Evolutionary conservation across 306 rosid genomes (phyloP).

Genomic region (Urtica urens): DNA sequence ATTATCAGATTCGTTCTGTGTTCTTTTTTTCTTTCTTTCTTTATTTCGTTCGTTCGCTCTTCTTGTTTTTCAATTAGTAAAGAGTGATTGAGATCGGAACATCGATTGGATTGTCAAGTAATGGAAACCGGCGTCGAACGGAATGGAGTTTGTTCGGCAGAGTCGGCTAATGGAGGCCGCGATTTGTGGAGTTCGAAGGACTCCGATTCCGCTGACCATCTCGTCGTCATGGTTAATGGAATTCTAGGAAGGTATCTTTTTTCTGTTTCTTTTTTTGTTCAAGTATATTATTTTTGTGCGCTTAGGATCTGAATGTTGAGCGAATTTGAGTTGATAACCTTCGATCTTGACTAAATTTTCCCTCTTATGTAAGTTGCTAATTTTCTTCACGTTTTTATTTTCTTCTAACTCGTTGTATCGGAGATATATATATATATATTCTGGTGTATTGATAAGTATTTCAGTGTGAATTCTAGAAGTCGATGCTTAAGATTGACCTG

Average conservation of each 20-base stretch:
- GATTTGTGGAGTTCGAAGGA: slow-evolving; percentile 68
- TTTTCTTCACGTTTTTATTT: too few relatives aligned
- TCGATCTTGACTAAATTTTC: not conserved
- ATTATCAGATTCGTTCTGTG: slow-evolving; percentile 12
- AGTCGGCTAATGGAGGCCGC: slow-evolving; percentile 46
- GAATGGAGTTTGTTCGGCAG: slow-evolving; percentile 50
- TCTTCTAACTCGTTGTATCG: too few relatives aligned
- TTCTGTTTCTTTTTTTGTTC: not conserved
- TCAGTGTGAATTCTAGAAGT: too few relatives aligned
- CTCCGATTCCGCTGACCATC: slow-evolving; percentile 73
- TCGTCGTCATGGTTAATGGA: slow-evolving; percentile 90
- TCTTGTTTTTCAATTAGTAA: slow-evolving; percentile 2
- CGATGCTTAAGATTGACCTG: too few relatives aligned
- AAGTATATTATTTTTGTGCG: not conserved
- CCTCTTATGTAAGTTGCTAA: too few relatives aligned
- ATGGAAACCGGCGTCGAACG: slow-evolving; percentile 44
- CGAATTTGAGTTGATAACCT: not conserved
- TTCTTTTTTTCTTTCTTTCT: slow-evolving; percentile 5
- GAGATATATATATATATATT: too few relatives aligned
- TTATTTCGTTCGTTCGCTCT: not conserved
- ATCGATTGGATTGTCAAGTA: not conserved
- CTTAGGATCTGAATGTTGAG: not conserved
- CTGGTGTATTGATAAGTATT: too few relatives aligned
- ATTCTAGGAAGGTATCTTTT: slow-evolving; percentile 65
- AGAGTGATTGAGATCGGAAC: not conserved